Evolutionary conservation across 2,329 filamentous ascomycete genomes (phyloP), one percentile per base, ranked within the genome.

Genomic region (Exophiala calicioides): DNA sequence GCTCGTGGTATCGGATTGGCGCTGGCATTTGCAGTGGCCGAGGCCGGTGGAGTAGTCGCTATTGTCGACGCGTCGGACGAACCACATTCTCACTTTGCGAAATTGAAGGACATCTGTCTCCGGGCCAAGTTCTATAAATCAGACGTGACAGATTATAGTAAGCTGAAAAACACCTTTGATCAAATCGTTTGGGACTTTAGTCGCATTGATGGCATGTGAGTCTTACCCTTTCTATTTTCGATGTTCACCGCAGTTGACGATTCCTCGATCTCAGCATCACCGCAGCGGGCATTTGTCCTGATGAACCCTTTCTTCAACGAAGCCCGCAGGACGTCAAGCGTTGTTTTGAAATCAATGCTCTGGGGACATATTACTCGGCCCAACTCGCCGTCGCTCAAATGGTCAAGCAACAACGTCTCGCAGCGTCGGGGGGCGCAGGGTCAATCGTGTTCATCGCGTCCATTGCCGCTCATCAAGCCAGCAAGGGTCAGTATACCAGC

Each of bases 381-480:
- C 62, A 62, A 58, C 50, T 20, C 32, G 50, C 23, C 33, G 37
- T 21, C 10, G 30, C 27, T n/a, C 39, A 42, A 20, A 42, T 42
- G 27, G 5, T 26, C 8, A 20, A 16, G 5, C 39, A 34, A 29
- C 10, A 30, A 13, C 23, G 15, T 12, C 12, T 31, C 6, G 20
- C 15, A 7, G 37, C 18, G 13, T 12, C 5, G 8, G 10, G 9
- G 7, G 18, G 20, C 8, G 18, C 27, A 23, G 65, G 64, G 37
- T 58, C 57, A 19, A 63, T 68, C 36, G 60, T 68, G 24, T 61
- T 68, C 47, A 62, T 68, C 36, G 65, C 62, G 26, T 63, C 60
- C 24, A 60, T 66, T 34, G 62, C 65, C 12, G 62, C 64, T 5
- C 60, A 68, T 35, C 53, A 64, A 47, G 62, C 60, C 29, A 56